phyloP scores from a whole-genome alignment of 106 monocot genomes.

The Dactylorhiza incarnata region DNA sequence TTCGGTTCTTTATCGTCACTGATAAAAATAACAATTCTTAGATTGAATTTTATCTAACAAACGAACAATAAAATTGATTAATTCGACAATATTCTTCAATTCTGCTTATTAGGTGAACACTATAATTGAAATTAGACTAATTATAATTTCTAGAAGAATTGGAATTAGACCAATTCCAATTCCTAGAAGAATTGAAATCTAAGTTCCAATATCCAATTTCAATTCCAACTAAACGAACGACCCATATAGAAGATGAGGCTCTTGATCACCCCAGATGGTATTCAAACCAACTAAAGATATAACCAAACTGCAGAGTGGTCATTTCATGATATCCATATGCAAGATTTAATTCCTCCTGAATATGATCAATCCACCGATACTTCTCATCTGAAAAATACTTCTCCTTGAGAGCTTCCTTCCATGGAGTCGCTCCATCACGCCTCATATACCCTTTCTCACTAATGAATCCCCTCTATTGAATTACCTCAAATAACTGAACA shows the following conservation, averaged over 20 bases:
- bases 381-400: constrained; percentile 15
- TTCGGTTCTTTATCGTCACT: too few species aligned
- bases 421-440: constrained; percentile 53
- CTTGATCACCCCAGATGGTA: constrained; percentile 36
- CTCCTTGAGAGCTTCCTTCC: constrained; percentile 48
- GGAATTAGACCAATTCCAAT: too few species aligned
- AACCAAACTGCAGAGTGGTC: constrained; percentile 58
- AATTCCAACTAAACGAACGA: too few species aligned
- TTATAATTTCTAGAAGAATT: too few species aligned
- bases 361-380: constrained; percentile 37
- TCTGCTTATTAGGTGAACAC: too few species aligned
- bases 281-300: constrained; percentile 65
- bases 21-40: too few species aligned
- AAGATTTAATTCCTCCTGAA: constrained; percentile 80
- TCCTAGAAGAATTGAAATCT: too few species aligned
- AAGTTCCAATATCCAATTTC: too few species aligned
- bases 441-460: constrained; percentile 61
- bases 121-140: too few species aligned
- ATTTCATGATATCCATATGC: constrained; percentile 91
- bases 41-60: too few species aligned
- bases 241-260: not conserved
- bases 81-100: too few species aligned
- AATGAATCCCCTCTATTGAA: constrained; percentile 53
- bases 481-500: constrained; percentile 36
- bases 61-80: too few species aligned